Conservation (phyloP, 2,329 filamentous ascomycete genomes). For the Mycosphaerella sp. region DNA sequence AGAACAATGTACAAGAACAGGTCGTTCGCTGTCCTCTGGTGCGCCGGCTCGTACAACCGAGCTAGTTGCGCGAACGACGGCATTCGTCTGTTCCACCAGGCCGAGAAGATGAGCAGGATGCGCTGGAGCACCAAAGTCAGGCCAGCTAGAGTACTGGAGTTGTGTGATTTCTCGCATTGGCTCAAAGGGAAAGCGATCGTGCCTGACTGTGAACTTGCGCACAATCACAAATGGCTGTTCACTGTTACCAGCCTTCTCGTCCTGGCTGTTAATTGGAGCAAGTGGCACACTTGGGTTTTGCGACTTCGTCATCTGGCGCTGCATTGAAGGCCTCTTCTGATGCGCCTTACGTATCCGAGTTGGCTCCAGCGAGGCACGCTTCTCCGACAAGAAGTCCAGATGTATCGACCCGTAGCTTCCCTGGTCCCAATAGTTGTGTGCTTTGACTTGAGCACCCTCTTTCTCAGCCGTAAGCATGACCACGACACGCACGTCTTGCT, state of each 20-base stretch:
- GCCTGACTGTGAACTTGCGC: slow-evolving; percentile 78
- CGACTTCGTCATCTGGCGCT: slow-evolving; percentile 36
- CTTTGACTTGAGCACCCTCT: slow-evolving; percentile 90
- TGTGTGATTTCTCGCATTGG: slow-evolving; percentile 91
- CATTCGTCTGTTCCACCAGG: slow-evolving; percentile 84
- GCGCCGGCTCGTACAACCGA: slow-evolving; percentile 40
- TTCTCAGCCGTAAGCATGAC: slow-evolving; percentile 95
- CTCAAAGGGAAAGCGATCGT: slow-evolving; percentile 69
- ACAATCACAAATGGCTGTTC: slow-evolving; percentile 73
- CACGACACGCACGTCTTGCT: slow-evolving; percentile 88
- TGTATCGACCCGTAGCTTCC: slow-evolving; percentile 71
- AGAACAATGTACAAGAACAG: slow-evolving; percentile 89
- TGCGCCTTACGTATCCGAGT: slow-evolving; percentile 46
- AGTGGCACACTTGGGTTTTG: slow-evolving; percentile 29
- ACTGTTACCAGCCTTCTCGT: slow-evolving; percentile 16
- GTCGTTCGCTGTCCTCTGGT: slow-evolving; percentile 53
- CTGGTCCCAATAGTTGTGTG: slow-evolving; percentile 85
- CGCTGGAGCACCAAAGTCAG: slow-evolving; percentile 89
- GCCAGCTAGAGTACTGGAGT: slow-evolving; percentile 92
- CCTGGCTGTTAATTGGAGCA: slow-evolving; percentile 25
- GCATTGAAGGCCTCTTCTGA: slow-evolving; percentile 35
- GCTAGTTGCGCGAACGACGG: slow-evolving; percentile 51
- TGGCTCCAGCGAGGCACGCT: slow-evolving; percentile 68
- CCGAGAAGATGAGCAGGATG: slow-evolving; percentile 81
- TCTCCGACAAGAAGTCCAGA: slow-evolving; percentile 73